Percentiles rank a stretch among this genome's conserved stretches.
Conservation (phyloP, 345 rosid species). For the Sisymbrium altissimum region DNA sequence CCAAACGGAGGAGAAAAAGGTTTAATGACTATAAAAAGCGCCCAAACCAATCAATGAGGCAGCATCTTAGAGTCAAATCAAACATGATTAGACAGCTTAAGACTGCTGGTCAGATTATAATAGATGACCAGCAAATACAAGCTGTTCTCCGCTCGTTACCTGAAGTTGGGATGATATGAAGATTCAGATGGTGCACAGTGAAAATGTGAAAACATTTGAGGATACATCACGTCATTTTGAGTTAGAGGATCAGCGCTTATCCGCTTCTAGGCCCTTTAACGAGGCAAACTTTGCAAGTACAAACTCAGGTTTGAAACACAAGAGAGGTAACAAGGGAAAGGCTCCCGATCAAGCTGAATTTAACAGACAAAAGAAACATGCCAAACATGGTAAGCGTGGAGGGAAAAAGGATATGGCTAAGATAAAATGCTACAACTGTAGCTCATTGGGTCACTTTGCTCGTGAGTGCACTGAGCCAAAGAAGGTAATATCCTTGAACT, state of each 20-base stretch:
- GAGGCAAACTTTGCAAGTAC: neutral
- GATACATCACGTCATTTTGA: conserved; percentile 10
- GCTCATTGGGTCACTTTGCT: neutral
- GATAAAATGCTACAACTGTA: neutral
- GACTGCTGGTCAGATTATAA: neutral
- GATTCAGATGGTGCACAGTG: neutral
- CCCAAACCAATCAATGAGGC: too few relatives aligned
- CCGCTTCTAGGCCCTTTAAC: neutral
- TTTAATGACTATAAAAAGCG: too few relatives aligned
- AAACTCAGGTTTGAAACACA: neutral
- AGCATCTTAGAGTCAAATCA: too few relatives aligned
- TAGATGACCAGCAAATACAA: neutral
- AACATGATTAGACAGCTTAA: neutral
- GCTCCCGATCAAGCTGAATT: too few relatives aligned
- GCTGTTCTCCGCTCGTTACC: neutral
- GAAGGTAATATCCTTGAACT: too few relatives aligned
- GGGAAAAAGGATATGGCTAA: too few relatives aligned
- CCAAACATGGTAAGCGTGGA: too few relatives aligned
- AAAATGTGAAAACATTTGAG: neutral
- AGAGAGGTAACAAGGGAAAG: neutral
- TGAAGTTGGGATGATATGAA: neutral
- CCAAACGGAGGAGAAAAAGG: too few relatives aligned
- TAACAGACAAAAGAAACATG: too few relatives aligned
- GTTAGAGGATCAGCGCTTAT: conserved; percentile 12
- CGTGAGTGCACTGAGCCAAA: too few relatives aligned